Base-by-base conservation (phyloP, 768 basidiomycete genomes). In the Panellus pusillus region DNA sequence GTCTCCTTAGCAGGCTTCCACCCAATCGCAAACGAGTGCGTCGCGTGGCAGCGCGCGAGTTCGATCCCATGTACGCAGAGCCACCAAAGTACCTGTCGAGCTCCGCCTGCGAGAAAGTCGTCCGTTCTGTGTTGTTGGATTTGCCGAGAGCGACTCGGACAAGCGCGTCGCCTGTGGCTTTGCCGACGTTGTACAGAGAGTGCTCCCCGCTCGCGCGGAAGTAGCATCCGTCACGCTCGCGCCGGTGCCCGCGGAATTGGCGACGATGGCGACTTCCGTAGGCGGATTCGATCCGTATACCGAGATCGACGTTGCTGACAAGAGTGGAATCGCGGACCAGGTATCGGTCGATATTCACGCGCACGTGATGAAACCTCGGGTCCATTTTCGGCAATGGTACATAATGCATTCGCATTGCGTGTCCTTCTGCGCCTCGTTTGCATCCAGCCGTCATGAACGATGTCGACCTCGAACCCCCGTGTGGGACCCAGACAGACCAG, bases 151-250 rank as follows among this genome's bases (percentile, higher is more conserved):
- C 70, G 14, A 73, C n/a, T n/a, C n/a, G n/a, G n/a, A n/a, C 65
- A 9, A 81, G 54, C 3, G 62, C 70, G 24, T 71, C 65, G 0
- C 69, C 71, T 32, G 80, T 70, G 0, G 66, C 70, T 49, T 66
- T 70, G 20, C 66, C 67, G 17, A 82, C 63, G 11, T 78, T 72
- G 36, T 74, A 74, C 18, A 76, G 32, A 3, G 61, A 70, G 48
- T 79, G 73, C 48, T 83, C 79, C 40, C 74, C 80, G 53, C 68
- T 79, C 52, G 71, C 79, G 14, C 71, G 79, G 55, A 82, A 81
- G 62, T 82, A 84, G 36, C 71, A 74, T 0, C 82, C 82, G 20
- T 76, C 76, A 7, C 74, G 74, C 14, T 79, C 79, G 44, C 79
- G 79, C 0, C 70, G 17, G 68, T 67, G 6, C 29, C 53, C 1